Conservation (phyloP, 352 stramenopile species). For the Phytophthora nicotianae region DNA sequence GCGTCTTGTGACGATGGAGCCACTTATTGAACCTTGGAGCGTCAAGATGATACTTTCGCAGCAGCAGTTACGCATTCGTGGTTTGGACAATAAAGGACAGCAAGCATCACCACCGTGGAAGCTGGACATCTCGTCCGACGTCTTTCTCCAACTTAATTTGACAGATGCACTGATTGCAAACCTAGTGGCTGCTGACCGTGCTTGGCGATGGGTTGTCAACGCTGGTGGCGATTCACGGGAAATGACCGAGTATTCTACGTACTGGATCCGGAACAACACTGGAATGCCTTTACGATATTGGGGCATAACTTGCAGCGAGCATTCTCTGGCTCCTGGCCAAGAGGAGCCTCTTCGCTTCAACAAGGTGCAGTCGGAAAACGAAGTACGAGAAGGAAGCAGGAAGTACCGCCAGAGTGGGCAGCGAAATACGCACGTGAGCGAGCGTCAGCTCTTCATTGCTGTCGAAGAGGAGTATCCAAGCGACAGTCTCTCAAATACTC, state of each 20-base stretch:
- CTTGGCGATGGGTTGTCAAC: conserved; percentile 82
- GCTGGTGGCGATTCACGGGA: conserved; percentile 68
- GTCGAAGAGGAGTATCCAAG: conserved; percentile 59
- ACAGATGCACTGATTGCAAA: conserved; percentile 86
- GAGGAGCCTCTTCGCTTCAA: conserved; percentile 76
- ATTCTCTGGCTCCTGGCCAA: conserved; percentile 51
- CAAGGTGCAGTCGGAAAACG: conserved; percentile 13
- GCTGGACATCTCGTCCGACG: conserved; percentile 62
- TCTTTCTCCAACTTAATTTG: conserved; percentile 77
- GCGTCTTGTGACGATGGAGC: conserved; percentile 79
- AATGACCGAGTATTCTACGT: conserved; percentile 84
- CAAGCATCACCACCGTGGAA: conserved; percentile 44
- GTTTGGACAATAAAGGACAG: conserved; percentile 28
- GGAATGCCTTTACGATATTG: conserved; percentile 81
- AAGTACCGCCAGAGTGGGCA: conserved; percentile 23
- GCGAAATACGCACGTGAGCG: conserved; percentile 22
- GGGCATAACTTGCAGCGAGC: conserved; percentile 59
- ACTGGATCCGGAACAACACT: conserved; percentile 89
- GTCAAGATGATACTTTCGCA: conserved; percentile 50
- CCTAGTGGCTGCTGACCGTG: conserved; percentile 72
- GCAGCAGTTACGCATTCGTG: conserved; percentile 16
- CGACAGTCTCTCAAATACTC: conserved; percentile 34
- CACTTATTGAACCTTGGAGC: conserved; percentile 83
- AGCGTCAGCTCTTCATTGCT: conserved; percentile 73
- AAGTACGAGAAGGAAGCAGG: conserved; percentile 3